Percentiles rank a stretch among this genome's conserved stretches.
These are phyloP conservation scores for Trichoderma aggressivum DNA, from an alignment of 2,329 filamentous ascomycete genomes.

Conservation along the genomic window DNA sequence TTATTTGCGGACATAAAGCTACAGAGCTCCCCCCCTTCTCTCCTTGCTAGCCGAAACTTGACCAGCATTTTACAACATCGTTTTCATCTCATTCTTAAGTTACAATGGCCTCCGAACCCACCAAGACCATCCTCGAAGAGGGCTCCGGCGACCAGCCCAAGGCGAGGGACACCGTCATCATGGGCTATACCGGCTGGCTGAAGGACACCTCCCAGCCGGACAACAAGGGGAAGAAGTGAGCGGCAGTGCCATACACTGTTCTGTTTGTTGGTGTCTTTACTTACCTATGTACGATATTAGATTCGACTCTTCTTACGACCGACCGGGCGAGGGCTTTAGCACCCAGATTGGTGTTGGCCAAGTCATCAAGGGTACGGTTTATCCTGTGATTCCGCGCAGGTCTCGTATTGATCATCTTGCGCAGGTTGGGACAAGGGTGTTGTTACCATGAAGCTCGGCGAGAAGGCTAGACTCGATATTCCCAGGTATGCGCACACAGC, in stretches of 20 bases:
- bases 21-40: not conserved
- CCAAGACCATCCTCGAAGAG: constrained; percentile 57
- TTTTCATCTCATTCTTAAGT: not conserved
- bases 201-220: constrained; percentile 61
- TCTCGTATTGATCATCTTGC: not conserved
- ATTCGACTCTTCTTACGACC: constrained; percentile 82
- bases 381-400: not conserved
- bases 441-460: constrained; percentile 79
- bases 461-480: constrained; percentile 84
- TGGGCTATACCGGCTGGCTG: constrained; percentile 89
- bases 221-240: constrained; percentile 70
- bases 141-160: constrained; percentile 55
- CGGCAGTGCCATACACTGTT: not conserved
- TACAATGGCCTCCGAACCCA: not conserved
- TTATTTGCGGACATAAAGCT: not conserved
- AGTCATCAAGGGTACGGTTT: constrained; percentile 74
- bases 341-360: constrained; percentile 76
- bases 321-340: constrained; percentile 40
- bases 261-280: too few relatives aligned
- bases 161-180: constrained; percentile 68
- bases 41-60: not conserved
- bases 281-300: constrained; percentile 42
- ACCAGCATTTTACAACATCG: not conserved
- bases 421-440: constrained; percentile 85
- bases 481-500: constrained; percentile 37